These are phyloP conservation scores for Nitzschia sp. DNA, from an alignment of 108 stramenopile genomes.

Conservation along the genomic window DNA sequence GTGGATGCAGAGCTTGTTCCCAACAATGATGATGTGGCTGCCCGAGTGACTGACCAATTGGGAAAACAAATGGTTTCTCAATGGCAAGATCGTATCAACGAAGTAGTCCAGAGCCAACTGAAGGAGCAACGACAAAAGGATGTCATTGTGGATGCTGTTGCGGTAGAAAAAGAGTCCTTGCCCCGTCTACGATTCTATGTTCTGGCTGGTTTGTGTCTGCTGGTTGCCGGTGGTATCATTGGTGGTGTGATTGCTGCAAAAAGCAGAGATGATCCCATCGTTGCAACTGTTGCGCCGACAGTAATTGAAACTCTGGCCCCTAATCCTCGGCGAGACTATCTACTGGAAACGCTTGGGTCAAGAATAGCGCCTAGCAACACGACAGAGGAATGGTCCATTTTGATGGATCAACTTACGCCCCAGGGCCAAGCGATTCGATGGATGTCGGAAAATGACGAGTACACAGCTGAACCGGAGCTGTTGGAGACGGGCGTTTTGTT, in stretches of 20 bases:
- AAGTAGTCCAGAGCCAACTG: constrained; percentile 10
- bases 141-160: constrained; percentile 1
- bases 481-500: too few species aligned
- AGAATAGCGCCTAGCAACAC: too few species aligned
- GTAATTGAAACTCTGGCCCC: too few species aligned
- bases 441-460: too few species aligned
- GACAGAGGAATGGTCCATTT: too few species aligned
- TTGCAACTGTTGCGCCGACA: neutral
- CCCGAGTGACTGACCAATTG: constrained; percentile 6
- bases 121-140: neutral
- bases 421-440: too few species aligned
- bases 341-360: too few species aligned
- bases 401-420: too few species aligned
- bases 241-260: neutral
- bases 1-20: constrained; percentile 11
- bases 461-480: too few species aligned
- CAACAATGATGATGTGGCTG: constrained; percentile 11
- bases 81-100: constrained; percentile 10
- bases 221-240: neutral
- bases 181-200: too few species aligned
- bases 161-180: neutral
- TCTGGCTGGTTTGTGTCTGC: too few species aligned
- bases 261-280: neutral
- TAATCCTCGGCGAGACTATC: too few species aligned
- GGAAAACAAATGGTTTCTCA: constrained; percentile 10